Percentiles rank a stretch among this genome's conserved stretches.
phyloP scores from a whole-genome alignment of 2,329 filamentous ascomycete genomes.

The Paraconiothyrium brasiliense region DNA sequence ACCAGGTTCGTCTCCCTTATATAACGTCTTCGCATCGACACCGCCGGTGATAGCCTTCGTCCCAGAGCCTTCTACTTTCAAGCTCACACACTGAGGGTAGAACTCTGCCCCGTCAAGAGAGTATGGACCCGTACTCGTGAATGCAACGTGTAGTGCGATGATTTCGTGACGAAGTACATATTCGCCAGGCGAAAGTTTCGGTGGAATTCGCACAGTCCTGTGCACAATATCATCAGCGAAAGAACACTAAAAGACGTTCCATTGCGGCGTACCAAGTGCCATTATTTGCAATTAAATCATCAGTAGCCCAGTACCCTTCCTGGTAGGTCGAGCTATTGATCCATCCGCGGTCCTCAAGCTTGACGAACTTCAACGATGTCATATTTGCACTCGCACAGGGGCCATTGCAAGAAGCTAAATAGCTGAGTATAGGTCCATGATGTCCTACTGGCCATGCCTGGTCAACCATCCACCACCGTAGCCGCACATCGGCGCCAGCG shows the following conservation, averaged over 20 bases:
- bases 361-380: constrained; percentile 36
- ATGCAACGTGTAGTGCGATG: constrained; percentile 53
- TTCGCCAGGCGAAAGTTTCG: constrained; percentile 52
- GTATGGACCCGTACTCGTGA: constrained; percentile 42
- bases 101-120: constrained; percentile 58
- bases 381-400: constrained; percentile 32
- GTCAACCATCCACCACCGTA: constrained; percentile 39
- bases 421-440: constrained; percentile 42
- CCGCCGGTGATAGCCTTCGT: constrained; percentile 44
- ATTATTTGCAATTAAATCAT: constrained; percentile 39
- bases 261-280: background rate
- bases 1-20: constrained; percentile 52
- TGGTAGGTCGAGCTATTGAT: constrained; percentile 38
- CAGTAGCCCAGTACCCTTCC: constrained; percentile 47
- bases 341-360: constrained; percentile 37
- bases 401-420: constrained; percentile 38
- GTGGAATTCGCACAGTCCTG: constrained; percentile 50
- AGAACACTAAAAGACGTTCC: background rate
- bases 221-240: constrained; percentile 42
- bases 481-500: constrained; percentile 29
- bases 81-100: constrained; percentile 61
- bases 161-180: constrained; percentile 55
- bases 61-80: constrained; percentile 55
- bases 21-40: constrained; percentile 48
- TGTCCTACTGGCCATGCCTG: constrained; percentile 34